phyloP scores from a whole-genome alignment of 1,139 yeast genomes.

The Debaryomyces nepalensis region DNA sequence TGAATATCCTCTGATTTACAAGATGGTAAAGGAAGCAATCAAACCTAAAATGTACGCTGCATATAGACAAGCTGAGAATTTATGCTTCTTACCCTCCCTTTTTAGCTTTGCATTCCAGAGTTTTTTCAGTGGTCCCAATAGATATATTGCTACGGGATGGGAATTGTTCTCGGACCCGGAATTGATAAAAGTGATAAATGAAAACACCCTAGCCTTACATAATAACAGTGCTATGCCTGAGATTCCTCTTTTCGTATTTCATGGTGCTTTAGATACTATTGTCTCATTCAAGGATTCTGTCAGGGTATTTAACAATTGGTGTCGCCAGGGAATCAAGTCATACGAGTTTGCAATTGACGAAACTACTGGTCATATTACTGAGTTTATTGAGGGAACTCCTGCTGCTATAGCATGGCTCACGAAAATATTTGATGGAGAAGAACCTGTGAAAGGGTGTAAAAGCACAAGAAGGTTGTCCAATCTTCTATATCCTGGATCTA shows the following conservation, averaged over 20 bases:
- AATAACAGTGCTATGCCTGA: constrained; percentile 24
- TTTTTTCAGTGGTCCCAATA: constrained; percentile 22
- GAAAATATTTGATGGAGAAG: constrained; percentile 14
- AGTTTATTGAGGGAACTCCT: constrained; percentile 14
- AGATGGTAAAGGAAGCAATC: constrained; percentile 8
- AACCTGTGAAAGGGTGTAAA: constrained; percentile 14
- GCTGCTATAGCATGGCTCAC: constrained; percentile 16
- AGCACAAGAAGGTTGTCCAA: constrained; percentile 28
- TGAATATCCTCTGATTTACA: constrained; percentile 31
- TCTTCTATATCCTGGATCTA: constrained; percentile 29
- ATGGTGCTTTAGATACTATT: constrained; percentile 29
- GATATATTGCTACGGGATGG: constrained; percentile 20
- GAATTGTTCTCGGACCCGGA: constrained; percentile 17
- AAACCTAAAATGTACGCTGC: constrained; percentile 16
- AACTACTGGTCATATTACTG: constrained; percentile 16
- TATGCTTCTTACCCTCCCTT: constrained; percentile 22
- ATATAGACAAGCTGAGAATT: constrained; percentile 18
- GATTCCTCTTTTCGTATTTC: constrained; percentile 33
- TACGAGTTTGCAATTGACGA: constrained; percentile 17
- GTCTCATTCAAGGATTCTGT: constrained; percentile 26
- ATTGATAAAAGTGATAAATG: constrained; percentile 19
- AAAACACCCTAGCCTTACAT: constrained; percentile 27
- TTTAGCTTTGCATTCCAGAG: constrained; percentile 18
- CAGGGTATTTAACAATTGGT: constrained; percentile 27
- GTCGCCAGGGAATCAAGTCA: constrained; percentile 20